These are phyloP conservation scores for Halenospora varia DNA, from an alignment of 495 filamentous ascomycete genomes.

Conservation along the genomic window DNA sequence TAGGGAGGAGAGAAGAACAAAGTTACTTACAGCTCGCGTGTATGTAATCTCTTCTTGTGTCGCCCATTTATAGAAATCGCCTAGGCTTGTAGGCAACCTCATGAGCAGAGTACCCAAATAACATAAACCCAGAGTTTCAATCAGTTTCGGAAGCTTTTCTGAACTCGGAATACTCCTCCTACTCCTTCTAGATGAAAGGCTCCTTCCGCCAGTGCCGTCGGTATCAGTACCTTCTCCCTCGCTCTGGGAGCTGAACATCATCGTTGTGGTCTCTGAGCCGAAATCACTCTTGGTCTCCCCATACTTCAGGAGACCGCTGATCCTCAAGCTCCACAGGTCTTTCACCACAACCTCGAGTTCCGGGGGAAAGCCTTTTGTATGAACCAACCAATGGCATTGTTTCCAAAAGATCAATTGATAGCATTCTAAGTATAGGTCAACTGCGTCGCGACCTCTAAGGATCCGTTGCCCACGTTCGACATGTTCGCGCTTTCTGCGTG, in stretches of 20 bases:
- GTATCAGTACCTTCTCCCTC: constrained; percentile 16
- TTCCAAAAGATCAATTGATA: constrained; percentile 83
- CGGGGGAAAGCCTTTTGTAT: constrained; percentile 53
- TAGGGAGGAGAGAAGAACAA: not conserved
- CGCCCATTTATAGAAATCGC: constrained; percentile 56
- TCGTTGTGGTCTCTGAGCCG: constrained; percentile 41
- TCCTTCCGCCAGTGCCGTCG: constrained; percentile 14
- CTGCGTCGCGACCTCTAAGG: constrained; percentile 58
- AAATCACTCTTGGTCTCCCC: constrained; percentile 50
- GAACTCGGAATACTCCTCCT: constrained; percentile 18
- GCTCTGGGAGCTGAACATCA: constrained; percentile 19
- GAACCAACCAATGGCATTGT: constrained; percentile 61
- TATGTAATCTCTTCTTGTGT: constrained; percentile 30
- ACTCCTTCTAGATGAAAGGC: constrained; percentile 20
- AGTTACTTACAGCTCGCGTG: constrained; percentile 32
- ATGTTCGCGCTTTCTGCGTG: constrained; percentile 48
- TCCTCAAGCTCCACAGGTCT: constrained; percentile 46
- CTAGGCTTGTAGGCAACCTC: constrained; percentile 57
- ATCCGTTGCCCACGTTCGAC: constrained; percentile 41
- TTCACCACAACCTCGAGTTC: constrained; percentile 48
- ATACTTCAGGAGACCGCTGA: constrained; percentile 23
- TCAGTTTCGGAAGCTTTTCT: constrained; percentile 48
- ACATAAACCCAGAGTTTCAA: constrained; percentile 61
- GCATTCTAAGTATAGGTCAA: constrained; percentile 75
- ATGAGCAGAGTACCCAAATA: constrained; percentile 64